Evolutionary conservation across 2,329 filamentous ascomycete species (phyloP).

Genomic region (Mycosphaerelloides madeirae): DNA sequence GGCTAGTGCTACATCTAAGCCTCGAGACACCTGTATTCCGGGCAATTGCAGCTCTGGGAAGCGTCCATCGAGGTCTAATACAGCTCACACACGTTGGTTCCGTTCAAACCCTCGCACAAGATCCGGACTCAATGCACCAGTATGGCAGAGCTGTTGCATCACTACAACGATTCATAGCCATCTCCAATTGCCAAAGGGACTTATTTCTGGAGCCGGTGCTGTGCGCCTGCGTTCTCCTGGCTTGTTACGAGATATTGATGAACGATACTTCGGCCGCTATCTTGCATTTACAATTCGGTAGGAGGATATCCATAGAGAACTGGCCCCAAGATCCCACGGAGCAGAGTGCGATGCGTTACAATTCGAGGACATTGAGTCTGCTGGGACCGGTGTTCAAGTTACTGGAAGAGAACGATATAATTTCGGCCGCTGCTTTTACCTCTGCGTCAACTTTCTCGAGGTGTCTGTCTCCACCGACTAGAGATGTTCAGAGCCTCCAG

Average conservation of each 20-base stretch:
- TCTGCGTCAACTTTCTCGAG: too few species aligned
- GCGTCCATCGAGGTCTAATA: neutral
- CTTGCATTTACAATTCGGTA: neutral
- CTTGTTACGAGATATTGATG: neutral
- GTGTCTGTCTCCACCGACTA: too few species aligned
- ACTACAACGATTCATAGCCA: neutral
- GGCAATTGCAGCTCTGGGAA: neutral
- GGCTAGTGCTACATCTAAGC: neutral
- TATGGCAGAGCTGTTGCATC: neutral
- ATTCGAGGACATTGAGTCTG: neutral
- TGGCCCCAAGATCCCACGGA: neutral
- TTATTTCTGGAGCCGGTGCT: neutral
- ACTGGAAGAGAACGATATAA: neutral
- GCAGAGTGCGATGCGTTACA: neutral
- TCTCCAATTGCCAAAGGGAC: neutral
- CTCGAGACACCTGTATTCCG: neutral
- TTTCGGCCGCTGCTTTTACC: too few species aligned
- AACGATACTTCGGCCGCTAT: neutral
- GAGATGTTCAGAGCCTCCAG: too few species aligned
- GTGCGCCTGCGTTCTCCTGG: neutral
- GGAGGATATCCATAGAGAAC: neutral
- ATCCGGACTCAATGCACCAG: neutral
- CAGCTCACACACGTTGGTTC: neutral
- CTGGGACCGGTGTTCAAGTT: neutral
- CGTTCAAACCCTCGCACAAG: neutral